Conservation (phyloP, 2,329 filamentous ascomycete species). For the Sordariomycetes sp. region DNA sequence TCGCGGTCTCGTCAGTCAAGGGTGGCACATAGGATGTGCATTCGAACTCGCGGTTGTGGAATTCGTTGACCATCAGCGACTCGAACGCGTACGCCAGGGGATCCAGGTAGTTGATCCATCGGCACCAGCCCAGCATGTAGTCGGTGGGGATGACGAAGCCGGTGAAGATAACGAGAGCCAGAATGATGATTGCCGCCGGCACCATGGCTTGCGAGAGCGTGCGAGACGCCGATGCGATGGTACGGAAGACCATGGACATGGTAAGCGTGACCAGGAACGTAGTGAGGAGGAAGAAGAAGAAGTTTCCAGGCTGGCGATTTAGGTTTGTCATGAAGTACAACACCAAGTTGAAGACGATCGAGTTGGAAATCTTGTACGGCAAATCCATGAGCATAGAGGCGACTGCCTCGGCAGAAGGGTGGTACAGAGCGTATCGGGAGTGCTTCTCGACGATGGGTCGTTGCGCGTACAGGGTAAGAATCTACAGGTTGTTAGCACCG, state of each 20-base stretch:
- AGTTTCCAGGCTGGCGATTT: slow-evolving; percentile 56
- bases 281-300: slow-evolving; percentile 78
- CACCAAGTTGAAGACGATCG: slow-evolving; percentile 63
- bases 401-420: slow-evolving; percentile 78
- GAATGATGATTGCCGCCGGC: slow-evolving; percentile 45
- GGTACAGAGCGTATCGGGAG: slow-evolving; percentile 72
- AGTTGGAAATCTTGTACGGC: slow-evolving; percentile 68
- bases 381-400: slow-evolving; percentile 78
- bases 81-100: slow-evolving; percentile 74
- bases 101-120: slow-evolving; percentile 74
- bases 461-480: slow-evolving; percentile 76
- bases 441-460: slow-evolving; percentile 90
- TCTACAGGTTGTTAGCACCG: slow-evolving; percentile 18
- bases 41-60: slow-evolving; percentile 47
- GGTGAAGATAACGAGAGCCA: slow-evolving; percentile 56
- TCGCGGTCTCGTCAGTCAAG: slow-evolving; percentile 19
- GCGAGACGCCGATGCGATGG: slow-evolving; percentile 62
- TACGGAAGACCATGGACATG: slow-evolving; percentile 82
- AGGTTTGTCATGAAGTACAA: slow-evolving; percentile 85
- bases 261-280: slow-evolving; percentile 59
- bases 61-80: slow-evolving; percentile 72
- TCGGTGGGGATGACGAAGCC: slow-evolving; percentile 52
- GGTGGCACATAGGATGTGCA: slow-evolving; percentile 34
- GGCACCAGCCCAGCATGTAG: slow-evolving; percentile 69
- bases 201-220: slow-evolving; percentile 54